Conservation (phyloP, 1,284 basidiomycete genomes). For the Hymenochaete sp. region DNA sequence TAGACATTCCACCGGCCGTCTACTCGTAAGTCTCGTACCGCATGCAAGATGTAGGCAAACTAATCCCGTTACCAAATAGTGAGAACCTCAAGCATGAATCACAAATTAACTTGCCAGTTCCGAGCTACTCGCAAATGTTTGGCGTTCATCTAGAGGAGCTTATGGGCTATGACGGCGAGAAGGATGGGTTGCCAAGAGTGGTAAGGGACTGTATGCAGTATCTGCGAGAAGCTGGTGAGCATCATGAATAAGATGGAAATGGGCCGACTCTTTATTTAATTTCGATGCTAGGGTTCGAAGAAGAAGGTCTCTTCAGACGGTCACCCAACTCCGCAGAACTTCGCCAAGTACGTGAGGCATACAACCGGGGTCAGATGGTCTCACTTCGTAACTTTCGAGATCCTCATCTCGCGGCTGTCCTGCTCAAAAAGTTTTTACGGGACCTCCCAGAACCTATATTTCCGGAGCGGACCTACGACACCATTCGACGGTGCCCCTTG, state of each 20-base stretch:
- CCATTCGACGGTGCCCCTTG: conserved; percentile 59
- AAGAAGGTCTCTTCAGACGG: conserved; percentile 74
- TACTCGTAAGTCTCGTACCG: conserved; percentile 45
- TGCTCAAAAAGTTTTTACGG: conserved; percentile 77
- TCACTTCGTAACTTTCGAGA: conserved; percentile 66
- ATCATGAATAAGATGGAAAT: background rate
- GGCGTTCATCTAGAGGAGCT: conserved; percentile 71
- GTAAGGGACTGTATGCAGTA: conserved; percentile 70
- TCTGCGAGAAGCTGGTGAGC: conserved; percentile 49
- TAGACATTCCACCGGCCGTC: conserved; percentile 74
- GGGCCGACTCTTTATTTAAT: conserved; percentile 3
- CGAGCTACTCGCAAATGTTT: conserved; percentile 55
- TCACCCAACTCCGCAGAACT: conserved; percentile 66
- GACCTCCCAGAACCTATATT: conserved; percentile 73
- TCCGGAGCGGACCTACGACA: conserved; percentile 54
- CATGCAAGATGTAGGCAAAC: background rate
- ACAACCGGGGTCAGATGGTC: conserved; percentile 77
- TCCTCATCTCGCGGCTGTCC: conserved; percentile 72
- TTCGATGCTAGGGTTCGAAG: conserved; percentile 42
- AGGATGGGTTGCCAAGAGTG: conserved; percentile 68
- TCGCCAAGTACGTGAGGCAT: conserved; percentile 68
- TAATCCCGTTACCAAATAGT: conserved; percentile 28
- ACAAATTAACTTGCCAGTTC: conserved; percentile 54
- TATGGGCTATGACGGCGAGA: conserved; percentile 77
- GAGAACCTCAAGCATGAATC: conserved; percentile 68